Evolutionary conservation across 805 yeast genomes (phyloP).

Genomic region (Candida saitoana): DNA sequence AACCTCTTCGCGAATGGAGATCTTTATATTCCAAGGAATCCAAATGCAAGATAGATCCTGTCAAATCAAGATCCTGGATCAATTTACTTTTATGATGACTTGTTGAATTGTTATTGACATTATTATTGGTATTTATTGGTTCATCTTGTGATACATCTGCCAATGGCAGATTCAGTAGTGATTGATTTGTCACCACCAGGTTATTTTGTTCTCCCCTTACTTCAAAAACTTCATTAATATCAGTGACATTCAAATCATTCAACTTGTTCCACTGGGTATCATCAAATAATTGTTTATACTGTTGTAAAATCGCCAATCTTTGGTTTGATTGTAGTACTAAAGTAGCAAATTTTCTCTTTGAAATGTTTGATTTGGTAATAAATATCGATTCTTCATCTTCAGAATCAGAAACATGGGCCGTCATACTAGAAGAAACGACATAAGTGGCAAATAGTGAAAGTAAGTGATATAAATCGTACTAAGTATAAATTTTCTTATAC

Average conservation of each 20-base stretch:
- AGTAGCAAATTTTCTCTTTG: slow-evolving; percentile 7
- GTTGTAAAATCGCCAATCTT: not conserved
- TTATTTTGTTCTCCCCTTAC: slow-evolving; percentile 6
- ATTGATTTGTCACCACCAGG: not conserved
- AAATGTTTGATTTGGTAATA: slow-evolving; percentile 12
- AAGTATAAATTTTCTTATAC: too few relatives aligned
- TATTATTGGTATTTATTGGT: too few relatives aligned
- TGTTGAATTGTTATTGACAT: too few relatives aligned
- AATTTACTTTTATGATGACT: not conserved
- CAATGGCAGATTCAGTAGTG: too few relatives aligned
- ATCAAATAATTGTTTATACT: not conserved
- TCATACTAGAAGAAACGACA: slow-evolving; percentile 3
- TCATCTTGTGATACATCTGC: not conserved
- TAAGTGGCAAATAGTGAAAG: too few relatives aligned
- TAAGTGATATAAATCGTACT: too few relatives aligned
- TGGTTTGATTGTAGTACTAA: not conserved
- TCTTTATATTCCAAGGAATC: slow-evolving; percentile 3
- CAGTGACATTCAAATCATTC: not conserved
- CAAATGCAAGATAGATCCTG: slow-evolving; percentile 7
- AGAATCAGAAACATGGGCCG: slow-evolving; percentile 26
- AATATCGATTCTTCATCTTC: slow-evolving; percentile 19
- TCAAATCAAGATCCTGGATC: slow-evolving; percentile 1
- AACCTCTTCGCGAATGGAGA: slow-evolving; percentile 19
- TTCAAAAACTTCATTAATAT: slow-evolving; percentile 3
- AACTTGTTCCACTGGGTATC: slow-evolving; percentile 4